These are phyloP conservation scores for Tylopilus sp. DNA, from an alignment of 768 basidiomycete genomes.

Conservation along the genomic window DNA sequence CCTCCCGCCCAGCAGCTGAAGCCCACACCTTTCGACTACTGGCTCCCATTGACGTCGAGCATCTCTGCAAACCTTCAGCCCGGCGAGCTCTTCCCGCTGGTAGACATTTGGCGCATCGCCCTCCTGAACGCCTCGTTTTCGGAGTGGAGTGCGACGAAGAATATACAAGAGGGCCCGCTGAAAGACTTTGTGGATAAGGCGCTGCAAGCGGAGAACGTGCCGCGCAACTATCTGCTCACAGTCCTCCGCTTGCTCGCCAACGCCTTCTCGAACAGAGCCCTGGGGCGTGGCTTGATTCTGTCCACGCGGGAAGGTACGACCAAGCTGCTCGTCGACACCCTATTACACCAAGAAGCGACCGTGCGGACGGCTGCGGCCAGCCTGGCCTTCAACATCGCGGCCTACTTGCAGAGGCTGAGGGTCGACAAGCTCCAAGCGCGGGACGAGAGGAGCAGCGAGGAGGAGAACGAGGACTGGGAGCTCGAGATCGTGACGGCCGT, in stretches of 20 bases:
- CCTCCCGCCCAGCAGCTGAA: conserved; percentile 25
- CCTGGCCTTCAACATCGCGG: conserved; percentile 72
- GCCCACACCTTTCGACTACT: conserved; percentile 41
- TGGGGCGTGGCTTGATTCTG: conserved; percentile 41
- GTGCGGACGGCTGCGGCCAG: conserved; percentile 82
- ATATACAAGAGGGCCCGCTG: conserved; percentile 40
- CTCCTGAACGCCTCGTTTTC: conserved; percentile 61
- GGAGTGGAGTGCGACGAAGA: conserved; percentile 42
- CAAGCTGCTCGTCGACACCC: conserved; percentile 55
- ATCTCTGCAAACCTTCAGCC: conserved; percentile 46
- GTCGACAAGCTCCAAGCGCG: conserved; percentile 40
- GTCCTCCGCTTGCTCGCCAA: conserved; percentile 68
- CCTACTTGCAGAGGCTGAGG: conserved; percentile 59
- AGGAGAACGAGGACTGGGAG: conserved; percentile 79
- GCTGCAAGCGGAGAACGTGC: conserved; percentile 26
- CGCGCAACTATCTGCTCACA: conserved; percentile 61
- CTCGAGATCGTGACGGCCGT: conserved; percentile 80
- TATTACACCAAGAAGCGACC: conserved; percentile 63
- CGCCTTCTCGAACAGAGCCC: conserved; percentile 46
- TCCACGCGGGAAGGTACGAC: conserved; percentile 39
- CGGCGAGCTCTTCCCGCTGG: conserved; percentile 70
- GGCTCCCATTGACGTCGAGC: conserved; percentile 44
- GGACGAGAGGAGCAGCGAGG: conserved; percentile 35
- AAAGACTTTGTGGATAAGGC: conserved; percentile 46
- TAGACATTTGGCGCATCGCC: conserved; percentile 80